These are phyloP conservation scores for Mesotaenium endlicherianum DNA, from an alignment of 139 green algal genomes.

Conservation along the genomic window DNA sequence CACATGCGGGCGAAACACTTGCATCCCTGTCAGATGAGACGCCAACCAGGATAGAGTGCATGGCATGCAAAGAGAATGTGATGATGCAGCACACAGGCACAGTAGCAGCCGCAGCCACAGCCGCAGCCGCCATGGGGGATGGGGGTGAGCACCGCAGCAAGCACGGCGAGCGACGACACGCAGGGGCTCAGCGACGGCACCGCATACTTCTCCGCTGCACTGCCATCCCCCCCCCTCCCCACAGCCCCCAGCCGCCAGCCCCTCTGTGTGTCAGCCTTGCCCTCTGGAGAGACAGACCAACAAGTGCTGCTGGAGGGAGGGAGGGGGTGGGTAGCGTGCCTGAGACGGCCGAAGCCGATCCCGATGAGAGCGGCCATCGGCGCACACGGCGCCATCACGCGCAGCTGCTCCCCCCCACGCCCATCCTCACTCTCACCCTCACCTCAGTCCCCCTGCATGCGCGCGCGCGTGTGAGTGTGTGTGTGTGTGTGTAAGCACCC, in stretches of 20 bases:
- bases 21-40: too few relatives aligned
- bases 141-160: not conserved
- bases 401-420: conserved; percentile 28
- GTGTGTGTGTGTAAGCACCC: too few relatives aligned
- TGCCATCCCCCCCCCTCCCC: not conserved
- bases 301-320: not conserved
- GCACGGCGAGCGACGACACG: not conserved
- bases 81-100: not conserved
- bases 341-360: conserved; percentile 44
- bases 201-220: not conserved
- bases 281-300: not conserved
- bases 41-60: too few relatives aligned
- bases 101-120: not conserved
- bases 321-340: not conserved
- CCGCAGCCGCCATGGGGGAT: too few relatives aligned
- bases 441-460: too few relatives aligned
- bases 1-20: too few relatives aligned
- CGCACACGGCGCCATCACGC: conserved; percentile 46
- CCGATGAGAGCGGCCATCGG: conserved; percentile 25
- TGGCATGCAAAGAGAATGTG: too few relatives aligned
- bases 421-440: too few relatives aligned
- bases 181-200: conserved; percentile 17
- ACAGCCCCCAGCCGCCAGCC: too few relatives aligned
- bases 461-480: too few relatives aligned
- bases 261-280: too few relatives aligned